These are phyloP conservation scores for Irpex rosettiformis DNA, from an alignment of 1,284 basidiomycete genomes.

Conservation along the genomic window DNA sequence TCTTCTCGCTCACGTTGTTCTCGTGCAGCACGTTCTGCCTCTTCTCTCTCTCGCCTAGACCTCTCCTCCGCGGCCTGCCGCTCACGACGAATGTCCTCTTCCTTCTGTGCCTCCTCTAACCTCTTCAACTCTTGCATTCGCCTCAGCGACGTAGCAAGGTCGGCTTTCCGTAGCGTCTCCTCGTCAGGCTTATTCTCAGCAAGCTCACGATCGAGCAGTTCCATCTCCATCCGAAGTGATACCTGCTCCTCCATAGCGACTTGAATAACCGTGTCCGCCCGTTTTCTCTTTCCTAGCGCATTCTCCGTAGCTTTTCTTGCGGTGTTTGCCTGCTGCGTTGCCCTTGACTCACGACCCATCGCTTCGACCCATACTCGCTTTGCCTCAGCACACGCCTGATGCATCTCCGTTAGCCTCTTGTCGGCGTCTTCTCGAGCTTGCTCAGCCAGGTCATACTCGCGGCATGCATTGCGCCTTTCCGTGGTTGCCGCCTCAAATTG, in stretches of 20 bases:
- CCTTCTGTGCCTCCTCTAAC: neutral
- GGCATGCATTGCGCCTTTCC: neutral
- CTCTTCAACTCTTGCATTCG: neutral
- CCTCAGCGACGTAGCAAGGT: neutral
- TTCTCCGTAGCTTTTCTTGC: neutral
- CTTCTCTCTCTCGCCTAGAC: neutral
- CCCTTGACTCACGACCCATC: neutral
- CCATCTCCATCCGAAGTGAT: neutral
- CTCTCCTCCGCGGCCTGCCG: neutral
- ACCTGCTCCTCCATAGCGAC: neutral
- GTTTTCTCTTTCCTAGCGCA: neutral
- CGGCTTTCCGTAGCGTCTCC: neutral
- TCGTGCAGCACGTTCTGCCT: neutral
- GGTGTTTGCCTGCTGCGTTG: neutral
- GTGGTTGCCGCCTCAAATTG: neutral
- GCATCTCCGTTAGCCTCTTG: neutral
- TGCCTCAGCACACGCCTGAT: slow-evolving; percentile 2
- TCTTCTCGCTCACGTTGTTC: slow-evolving; percentile 4
- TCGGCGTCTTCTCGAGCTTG: neutral
- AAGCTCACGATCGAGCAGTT: neutral
- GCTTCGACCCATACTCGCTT: slow-evolving; percentile 2
- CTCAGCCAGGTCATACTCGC: neutral
- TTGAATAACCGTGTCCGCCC: neutral
- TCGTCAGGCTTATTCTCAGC: neutral
- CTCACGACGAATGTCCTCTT: neutral